Evolutionary conservation across 305 asterid genomes (phyloP).

Genomic region (Euphrasia arctica): DNA sequence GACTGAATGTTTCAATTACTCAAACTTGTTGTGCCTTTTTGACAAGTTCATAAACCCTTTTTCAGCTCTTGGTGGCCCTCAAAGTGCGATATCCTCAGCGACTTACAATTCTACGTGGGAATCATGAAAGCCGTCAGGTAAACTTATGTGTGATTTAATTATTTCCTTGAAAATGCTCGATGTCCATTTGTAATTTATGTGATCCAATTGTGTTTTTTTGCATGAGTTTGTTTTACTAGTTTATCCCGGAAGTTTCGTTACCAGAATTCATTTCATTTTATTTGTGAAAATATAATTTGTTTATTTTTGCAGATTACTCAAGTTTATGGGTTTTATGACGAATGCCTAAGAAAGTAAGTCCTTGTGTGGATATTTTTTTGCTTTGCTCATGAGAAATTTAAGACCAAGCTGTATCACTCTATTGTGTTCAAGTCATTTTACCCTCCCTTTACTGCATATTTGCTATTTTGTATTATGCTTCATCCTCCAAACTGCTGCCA

Average conservation of each 20-base stretch:
- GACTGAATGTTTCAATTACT: background rate
- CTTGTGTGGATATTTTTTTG: conserved; percentile 1
- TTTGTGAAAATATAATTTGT: background rate
- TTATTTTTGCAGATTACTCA: conserved; percentile 46
- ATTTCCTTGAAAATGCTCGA: background rate
- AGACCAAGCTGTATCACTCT: conserved; percentile 8
- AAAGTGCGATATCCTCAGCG: conserved; percentile 44
- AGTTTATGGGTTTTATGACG: conserved; percentile 67
- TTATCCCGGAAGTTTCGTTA: conserved; percentile 12
- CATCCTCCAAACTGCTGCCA: too few species aligned
- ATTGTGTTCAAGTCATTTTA: background rate
- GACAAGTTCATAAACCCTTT: background rate
- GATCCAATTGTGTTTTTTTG: background rate
- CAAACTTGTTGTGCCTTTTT: background rate
- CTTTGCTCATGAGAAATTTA: background rate
- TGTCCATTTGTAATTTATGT: background rate
- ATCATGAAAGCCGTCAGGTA: conserved; percentile 53
- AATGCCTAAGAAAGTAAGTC: conserved; percentile 59
- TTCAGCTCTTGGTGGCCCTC: conserved; percentile 46
- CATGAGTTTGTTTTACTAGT: background rate
- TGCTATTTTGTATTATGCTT: too few species aligned
- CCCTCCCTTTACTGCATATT: too few species aligned
- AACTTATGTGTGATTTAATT: background rate
- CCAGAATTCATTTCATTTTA: background rate
- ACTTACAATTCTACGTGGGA: conserved; percentile 38